Base-by-base conservation (phyloP, 768 basidiomycete genomes). In the Amanita muscaria region DNA sequence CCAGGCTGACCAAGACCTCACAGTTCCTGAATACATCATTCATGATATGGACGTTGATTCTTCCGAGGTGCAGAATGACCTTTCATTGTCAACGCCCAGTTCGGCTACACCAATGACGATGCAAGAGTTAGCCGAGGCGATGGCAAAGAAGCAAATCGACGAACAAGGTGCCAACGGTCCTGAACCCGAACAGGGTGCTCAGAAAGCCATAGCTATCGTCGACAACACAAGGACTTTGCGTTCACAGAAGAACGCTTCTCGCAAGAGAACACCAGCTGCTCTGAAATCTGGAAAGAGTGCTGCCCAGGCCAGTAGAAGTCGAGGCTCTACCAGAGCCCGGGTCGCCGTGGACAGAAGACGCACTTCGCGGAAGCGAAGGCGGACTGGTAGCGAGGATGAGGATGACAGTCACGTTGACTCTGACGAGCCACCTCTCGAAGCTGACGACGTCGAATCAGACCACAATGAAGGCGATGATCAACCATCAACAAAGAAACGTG, bases 111-210 rank as follows among this genome's bases (percentile, higher is more conserved):
- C 79, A 11, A 82, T 74, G 60, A 77, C 80, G 14, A 79, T 86
- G 80, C 66, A 67, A 23, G 72, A 84, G 51, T 65, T 85, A 48
- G 80, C 79, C 9, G 77, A 78, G 48, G 70, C 65, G 40, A 34
- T 56, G 36, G 48, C 56, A 38, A 45, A 52, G 22, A 32, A 44
- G 24, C 42, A 36, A 44, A 40, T 27, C 40, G 34, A 46, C 18
- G 51, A 38, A 5, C 32, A 29, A 16, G 37, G 12, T 16, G 9
- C 18, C 29, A 23, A 21, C 5, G 14, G 11, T 22, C 5, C 23
- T 4, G 37, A 49, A 16, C 44, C 31, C 27, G 34, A 41, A 34
- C 33, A 49, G 33, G 35, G 42, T 25, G 30, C 9, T 12, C 2
- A 21, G 24, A 19, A 16, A 27, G 9, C 44, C 34, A 29, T 15